Conservation (phyloP, 2,329 filamentous ascomycete species). For the Parastagonospora avenae region DNA sequence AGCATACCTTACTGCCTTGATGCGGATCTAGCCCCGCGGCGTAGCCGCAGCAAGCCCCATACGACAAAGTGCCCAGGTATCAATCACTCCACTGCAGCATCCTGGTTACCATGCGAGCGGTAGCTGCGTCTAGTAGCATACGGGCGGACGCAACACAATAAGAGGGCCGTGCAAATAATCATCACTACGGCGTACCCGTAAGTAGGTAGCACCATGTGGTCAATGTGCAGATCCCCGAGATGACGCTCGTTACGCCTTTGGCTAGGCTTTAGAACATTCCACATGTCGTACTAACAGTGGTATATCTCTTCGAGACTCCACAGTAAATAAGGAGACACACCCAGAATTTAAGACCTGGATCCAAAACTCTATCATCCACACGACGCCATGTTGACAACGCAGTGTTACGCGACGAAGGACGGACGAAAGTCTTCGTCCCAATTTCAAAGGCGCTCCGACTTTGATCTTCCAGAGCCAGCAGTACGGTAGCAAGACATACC, state of each 20-base stretch:
- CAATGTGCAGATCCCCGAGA: conserved; percentile 4
- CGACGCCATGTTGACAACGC: too few relatives aligned
- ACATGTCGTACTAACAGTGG: background rate
- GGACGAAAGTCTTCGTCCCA: too few relatives aligned
- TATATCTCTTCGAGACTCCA: background rate
- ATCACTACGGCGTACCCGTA: background rate
- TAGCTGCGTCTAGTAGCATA: background rate
- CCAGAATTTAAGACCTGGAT: too few relatives aligned
- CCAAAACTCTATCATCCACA: too few relatives aligned
- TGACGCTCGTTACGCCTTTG: background rate
- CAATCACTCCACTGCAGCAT: background rate
- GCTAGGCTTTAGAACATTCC: background rate
- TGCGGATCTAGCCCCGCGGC: background rate
- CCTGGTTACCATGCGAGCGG: background rate
- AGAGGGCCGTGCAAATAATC: conserved; percentile 1
- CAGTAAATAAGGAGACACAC: background rate
- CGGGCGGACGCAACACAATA: conserved; percentile 1
- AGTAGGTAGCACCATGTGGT: background rate
- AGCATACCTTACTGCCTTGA: background rate
- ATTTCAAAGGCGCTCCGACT: too few relatives aligned
- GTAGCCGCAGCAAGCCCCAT: background rate
- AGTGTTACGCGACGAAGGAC: too few relatives aligned
- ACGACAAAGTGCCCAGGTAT: too few relatives aligned
- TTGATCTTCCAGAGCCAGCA: too few relatives aligned
- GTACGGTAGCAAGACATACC: background rate